Evolutionary conservation across 2,329 filamentous ascomycete species (phyloP).

Genomic region (Sclerotiophoma versabilis): DNA sequence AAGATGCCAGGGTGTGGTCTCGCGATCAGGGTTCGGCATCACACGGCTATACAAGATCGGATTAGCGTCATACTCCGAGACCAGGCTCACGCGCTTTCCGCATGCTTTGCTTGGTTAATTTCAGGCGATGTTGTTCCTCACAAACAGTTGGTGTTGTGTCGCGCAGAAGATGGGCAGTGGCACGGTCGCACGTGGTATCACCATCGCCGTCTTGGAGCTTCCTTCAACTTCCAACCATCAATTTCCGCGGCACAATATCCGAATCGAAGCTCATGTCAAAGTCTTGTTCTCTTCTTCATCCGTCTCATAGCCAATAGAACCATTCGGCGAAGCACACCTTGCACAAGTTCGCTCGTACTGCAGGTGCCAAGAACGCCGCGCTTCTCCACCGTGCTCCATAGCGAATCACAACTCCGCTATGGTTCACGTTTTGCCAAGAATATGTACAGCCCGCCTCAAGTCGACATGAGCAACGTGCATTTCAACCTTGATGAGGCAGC

Average conservation of each 20-base stretch:
- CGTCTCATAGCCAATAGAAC: neutral
- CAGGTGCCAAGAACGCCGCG: conserved; percentile 24
- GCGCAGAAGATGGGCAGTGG: neutral
- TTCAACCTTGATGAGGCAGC: conserved; percentile 34
- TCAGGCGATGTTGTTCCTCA: neutral
- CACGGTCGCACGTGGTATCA: neutral
- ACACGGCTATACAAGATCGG: neutral
- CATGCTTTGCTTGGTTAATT: neutral
- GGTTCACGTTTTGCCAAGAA: conserved; percentile 35
- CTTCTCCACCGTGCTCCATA: conserved; percentile 3
- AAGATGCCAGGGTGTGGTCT: neutral
- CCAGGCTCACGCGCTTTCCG: neutral
- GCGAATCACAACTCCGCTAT: conserved; percentile 26
- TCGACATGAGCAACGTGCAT: conserved; percentile 21
- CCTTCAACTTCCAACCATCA: neutral
- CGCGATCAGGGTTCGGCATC: neutral
- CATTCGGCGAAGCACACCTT: conserved; percentile 14
- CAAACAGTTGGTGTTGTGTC: neutral
- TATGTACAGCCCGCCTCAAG: conserved; percentile 14
- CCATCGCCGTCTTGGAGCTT: neutral
- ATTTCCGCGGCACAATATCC: conserved; percentile 6
- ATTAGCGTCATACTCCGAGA: neutral
- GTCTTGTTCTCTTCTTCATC: neutral
- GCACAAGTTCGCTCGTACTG: conserved; percentile 9
- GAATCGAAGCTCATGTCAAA: conserved; percentile 13